phyloP scores from a whole-genome alignment of 257 asterid genomes.

The Solanum pennellii region DNA sequence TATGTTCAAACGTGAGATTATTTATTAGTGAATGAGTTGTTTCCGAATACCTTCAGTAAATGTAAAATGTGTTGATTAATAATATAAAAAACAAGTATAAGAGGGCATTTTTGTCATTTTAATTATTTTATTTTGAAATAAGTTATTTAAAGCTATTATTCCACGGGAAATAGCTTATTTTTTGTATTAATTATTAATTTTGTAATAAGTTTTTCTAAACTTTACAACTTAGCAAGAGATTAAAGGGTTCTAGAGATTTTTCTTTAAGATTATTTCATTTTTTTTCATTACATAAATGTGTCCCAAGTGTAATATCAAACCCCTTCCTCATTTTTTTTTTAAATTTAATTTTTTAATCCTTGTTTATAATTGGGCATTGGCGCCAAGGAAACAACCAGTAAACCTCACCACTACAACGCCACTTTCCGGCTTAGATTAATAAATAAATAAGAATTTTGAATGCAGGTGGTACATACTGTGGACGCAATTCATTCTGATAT shows the following conservation, averaged over 20 bases:
- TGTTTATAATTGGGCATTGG: neutral
- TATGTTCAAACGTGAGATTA: no score
- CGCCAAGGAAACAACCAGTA: neutral
- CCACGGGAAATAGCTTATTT: no score
- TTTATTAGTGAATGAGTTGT: no score
- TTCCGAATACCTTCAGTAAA: rapidly evolving
- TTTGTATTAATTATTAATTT: no score
- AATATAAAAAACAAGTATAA: no score
- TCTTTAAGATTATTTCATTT: neutral
- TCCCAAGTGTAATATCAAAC: no score
- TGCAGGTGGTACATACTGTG: constrained; percentile 58
- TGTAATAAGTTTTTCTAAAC: neutral
- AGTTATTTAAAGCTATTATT: no score
- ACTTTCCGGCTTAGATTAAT: neutral
- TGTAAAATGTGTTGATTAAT: no score
- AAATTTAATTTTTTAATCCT: neutral
- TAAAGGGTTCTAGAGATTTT: no score
- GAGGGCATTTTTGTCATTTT: no score
- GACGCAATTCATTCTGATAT: constrained; percentile 51
- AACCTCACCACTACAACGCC: neutral
- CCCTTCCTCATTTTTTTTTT: neutral
- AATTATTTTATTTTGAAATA: no score
- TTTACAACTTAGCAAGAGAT: no score
- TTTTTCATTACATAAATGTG: neutral
- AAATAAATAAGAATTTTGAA: neutral